Percentiles rank a stretch among this genome's conserved stretches.
phyloP scores from a whole-genome alignment of 768 basidiomycete genomes.

The Tubosaeta sp. region DNA sequence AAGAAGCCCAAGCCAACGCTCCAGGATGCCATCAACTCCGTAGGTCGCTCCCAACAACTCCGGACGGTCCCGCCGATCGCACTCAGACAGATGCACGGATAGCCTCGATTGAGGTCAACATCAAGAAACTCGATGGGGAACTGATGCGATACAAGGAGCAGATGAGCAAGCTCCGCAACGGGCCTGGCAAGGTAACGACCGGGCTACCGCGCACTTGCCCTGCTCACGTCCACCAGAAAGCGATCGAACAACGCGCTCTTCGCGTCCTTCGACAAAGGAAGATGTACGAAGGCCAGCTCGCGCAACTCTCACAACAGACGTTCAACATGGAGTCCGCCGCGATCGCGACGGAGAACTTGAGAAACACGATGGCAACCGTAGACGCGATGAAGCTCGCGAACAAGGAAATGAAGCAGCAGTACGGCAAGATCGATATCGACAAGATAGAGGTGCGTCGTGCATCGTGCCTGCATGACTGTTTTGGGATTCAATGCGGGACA shows the following conservation, averaged over 20 bases:
- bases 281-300: conserved; percentile 92
- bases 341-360: conserved; percentile 94
- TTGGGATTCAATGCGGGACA: conserved; percentile 29
- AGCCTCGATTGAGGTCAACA: conserved; percentile 90
- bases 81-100: conserved; percentile 81
- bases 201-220: background rate
- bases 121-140: conserved; percentile 95
- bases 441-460: conserved; percentile 82
- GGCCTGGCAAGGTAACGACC: conserved; percentile 83
- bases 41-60: conserved; percentile 34
- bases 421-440: conserved; percentile 95
- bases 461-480: background rate
- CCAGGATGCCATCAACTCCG: conserved; percentile 89
- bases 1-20: conserved; percentile 85
- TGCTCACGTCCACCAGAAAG: conserved; percentile 47
- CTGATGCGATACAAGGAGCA: conserved; percentile 90
- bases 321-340: conserved; percentile 98
- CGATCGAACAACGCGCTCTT: conserved; percentile 92
- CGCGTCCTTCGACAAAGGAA: conserved; percentile 91
- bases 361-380: conserved; percentile 98
- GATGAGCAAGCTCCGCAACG: conserved; percentile 88
- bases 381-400: conserved; percentile 96
- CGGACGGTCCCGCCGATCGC: background rate
- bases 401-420: conserved; percentile 95
- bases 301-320: conserved; percentile 88